Base-by-base conservation (phyloP, 306 rosid species). In the Ziziphus jujuba region DNA sequence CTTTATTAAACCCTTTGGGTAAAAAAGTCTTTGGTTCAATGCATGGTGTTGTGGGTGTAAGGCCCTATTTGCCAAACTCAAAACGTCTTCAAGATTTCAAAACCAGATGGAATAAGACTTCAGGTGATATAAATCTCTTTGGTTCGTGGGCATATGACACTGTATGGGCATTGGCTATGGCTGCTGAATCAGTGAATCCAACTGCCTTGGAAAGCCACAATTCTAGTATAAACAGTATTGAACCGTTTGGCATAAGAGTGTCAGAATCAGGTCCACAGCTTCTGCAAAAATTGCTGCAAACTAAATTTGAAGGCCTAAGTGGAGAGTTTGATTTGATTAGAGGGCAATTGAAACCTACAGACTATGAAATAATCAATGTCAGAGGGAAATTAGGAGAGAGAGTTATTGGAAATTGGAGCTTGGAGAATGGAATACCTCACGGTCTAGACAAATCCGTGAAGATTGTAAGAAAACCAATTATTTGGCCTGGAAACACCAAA, bases 31-130 rank as follows among this genome's bases (percentile, higher is more conserved):
- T 70, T 59, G 71, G 71, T 13, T 67, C 69, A 6, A 80, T 77
- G 88, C 81, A 80, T 71, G 85, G 88, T 20, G 73, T 80, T 0
- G n/a, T 77, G 25, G 85, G 88, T 31, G 54, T 83, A 21, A 77
- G 69, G 72, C 80, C 85, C 0, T 16, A 23, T 21, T 16, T 80
- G 23, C 67, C 66, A 1, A 4, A 2, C 4, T 61, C 78, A 0
- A 4, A 35, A 58, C 7, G n/a, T 22, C 69, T 83, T n/a, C 3
- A 61, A 12, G 44, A 55, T 9, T 77, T 83, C 54, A 23, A 66
- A 35, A 47, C n/a, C 23, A 73, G 49, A 31, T 61, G 64, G 74
- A 59, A 64, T 40, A 40, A 8, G 33, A 24, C 5, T 24, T 23
- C 14, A 10, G 1, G 63, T 8, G 3, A 61, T 3, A 21, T 28